These are phyloP conservation scores for Xylaria longipes DNA, from an alignment of 495 filamentous ascomycete genomes.

Conservation along the genomic window DNA sequence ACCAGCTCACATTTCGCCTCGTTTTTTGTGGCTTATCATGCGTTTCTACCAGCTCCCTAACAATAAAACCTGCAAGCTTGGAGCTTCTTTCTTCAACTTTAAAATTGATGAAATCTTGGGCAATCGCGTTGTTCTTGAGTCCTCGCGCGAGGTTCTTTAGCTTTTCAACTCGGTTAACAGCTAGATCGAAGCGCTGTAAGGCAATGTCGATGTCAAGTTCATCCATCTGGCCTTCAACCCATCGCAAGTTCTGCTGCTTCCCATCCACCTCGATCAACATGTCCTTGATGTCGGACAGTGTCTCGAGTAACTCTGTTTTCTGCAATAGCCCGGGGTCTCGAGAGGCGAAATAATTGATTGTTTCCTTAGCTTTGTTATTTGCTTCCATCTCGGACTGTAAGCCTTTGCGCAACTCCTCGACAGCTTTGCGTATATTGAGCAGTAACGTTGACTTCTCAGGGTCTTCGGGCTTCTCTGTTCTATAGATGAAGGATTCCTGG, in stretches of 20 bases:
- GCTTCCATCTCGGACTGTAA: constrained; percentile 83
- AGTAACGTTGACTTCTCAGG: constrained; percentile 80
- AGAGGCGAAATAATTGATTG: constrained; percentile 79
- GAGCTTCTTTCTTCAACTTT: constrained; percentile 88
- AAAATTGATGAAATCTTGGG: constrained; percentile 84
- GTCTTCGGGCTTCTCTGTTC: constrained; percentile 75
- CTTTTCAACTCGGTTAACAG: constrained; percentile 81
- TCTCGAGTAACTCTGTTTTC: constrained; percentile 72
- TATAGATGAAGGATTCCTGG: constrained; percentile 90
- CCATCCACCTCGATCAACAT: constrained; percentile 95
- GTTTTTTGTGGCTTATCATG: constrained; percentile 76
- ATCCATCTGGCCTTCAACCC: constrained; percentile 94
- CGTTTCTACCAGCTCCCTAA: constrained; percentile 73
- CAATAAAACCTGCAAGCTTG: constrained; percentile 76
- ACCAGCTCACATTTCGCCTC: constrained; percentile 75
- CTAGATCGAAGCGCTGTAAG: constrained; percentile 84
- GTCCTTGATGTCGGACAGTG: constrained; percentile 71
- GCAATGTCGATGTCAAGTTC: constrained; percentile 96
- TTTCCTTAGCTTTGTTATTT: constrained; percentile 76
- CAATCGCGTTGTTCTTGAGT: constrained; percentile 81
- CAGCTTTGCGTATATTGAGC: constrained; percentile 86
- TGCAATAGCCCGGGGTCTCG: constrained; percentile 74
- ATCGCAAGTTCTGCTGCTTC: constrained; percentile 92
- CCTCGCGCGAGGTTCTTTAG: constrained; percentile 77
- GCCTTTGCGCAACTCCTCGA: constrained; percentile 86